phyloP scores from a whole-genome alignment of 805 yeast genomes.

The Metschnikowia noctiluminum region DNA sequence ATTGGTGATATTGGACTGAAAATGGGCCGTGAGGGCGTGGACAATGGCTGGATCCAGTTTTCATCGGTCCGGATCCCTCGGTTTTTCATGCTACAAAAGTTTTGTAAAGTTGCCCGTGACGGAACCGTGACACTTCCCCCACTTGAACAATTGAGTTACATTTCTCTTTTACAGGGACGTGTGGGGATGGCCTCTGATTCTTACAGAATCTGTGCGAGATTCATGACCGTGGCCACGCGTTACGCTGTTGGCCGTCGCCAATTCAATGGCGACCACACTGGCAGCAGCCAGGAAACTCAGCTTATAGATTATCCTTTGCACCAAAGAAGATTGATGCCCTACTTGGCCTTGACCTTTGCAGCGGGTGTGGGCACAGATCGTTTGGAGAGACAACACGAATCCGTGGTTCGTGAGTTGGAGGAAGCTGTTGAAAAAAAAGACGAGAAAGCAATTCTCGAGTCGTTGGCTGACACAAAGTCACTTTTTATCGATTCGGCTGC shows the following conservation, averaged over 20 bases:
- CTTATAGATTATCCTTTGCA: slow-evolving; percentile 45
- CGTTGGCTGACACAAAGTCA: slow-evolving; percentile 38
- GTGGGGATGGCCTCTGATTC: slow-evolving; percentile 45
- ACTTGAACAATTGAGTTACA: slow-evolving; percentile 43
- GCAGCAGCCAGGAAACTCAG: slow-evolving; percentile 31
- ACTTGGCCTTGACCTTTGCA: slow-evolving; percentile 39
- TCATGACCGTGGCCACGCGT: slow-evolving; percentile 42
- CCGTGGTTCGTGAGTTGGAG: slow-evolving; percentile 32
- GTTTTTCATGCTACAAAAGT: slow-evolving; percentile 45
- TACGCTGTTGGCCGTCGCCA: slow-evolving; percentile 47
- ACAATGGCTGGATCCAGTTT: slow-evolving; percentile 49
- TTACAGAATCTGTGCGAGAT: slow-evolving; percentile 40
- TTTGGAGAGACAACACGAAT: slow-evolving; percentile 32
- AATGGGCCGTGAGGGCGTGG: slow-evolving; percentile 49
- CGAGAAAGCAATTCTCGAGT: slow-evolving; percentile 26
- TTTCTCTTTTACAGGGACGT: slow-evolving; percentile 44
- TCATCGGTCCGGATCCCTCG: slow-evolving; percentile 43
- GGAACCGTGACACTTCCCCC: slow-evolving; percentile 43
- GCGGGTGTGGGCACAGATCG: slow-evolving; percentile 38
- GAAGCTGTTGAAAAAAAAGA: slow-evolving; percentile 34
- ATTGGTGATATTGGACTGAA: slow-evolving; percentile 47
- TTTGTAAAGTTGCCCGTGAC: slow-evolving; percentile 37
- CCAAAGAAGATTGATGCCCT: slow-evolving; percentile 45
- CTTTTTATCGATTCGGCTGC: slow-evolving; percentile 45
- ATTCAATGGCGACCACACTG: slow-evolving; percentile 28